Base-by-base conservation (phyloP, 1,139 yeast genomes). In the Candida sojae region DNA sequence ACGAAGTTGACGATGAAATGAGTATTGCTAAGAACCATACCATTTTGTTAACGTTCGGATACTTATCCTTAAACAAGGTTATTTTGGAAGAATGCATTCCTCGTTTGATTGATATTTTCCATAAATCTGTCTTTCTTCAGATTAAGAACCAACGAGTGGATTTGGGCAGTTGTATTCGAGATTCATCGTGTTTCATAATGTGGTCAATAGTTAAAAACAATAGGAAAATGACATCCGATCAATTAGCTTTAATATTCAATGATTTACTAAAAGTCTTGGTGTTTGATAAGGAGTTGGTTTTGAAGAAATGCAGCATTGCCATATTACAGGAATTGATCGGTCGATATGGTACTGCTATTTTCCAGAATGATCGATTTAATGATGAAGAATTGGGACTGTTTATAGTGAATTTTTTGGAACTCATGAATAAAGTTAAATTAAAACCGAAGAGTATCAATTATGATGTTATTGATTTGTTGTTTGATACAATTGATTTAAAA, bases 291-390 rank as follows among this genome's bases (percentile, higher is more conserved):
- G 97, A 91, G 47, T 71, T 89, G 29, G 75, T 84, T 48, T 80
- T 91, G 11, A 73, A 97, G 49, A 73, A 96, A 49, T 93, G 97
- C 31, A 86, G 92, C 0, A 74, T 90, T 10, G 96, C 97, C 0
- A 95, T 96, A 0, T 60, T 90, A 4, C 97, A 92, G 61, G 98
- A 92, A 59, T 76, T 88, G 8, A 64, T 89, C 3, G 98, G 98
- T 0, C 70, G 97, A 39, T 84, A 83, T 60, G 88, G 88, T 0
- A 60, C 52, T 11, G 31, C 45, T 2, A 33, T 58, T 1, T 48
- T 63, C 3, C 52, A 53, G 21, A 52, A 57, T 11, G 49, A 53
- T 5, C 58, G 58, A 25, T 34, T n/a, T 11, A 28, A 34, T 17
- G 43, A 35, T 6, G 56, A 55, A 1, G 50, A 53, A 5, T 58